phyloP scores from a whole-genome alignment of 306 rosid species.

The Cicer chorassanicum region DNA sequence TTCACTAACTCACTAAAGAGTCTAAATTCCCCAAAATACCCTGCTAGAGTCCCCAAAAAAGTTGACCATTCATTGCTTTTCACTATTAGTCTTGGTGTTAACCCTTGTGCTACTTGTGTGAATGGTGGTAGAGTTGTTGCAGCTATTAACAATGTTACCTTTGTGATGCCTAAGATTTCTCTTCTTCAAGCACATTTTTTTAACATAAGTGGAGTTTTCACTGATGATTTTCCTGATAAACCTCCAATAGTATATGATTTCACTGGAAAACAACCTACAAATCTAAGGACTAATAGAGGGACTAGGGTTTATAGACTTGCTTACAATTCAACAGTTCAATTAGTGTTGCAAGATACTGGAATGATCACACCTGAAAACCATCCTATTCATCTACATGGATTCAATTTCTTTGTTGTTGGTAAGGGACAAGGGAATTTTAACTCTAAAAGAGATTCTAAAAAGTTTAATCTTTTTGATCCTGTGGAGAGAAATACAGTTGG shows the following conservation, averaged over 20 bases:
- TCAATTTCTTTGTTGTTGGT: slow-evolving; percentile 81
- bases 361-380: slow-evolving; percentile 84
- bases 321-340: slow-evolving; percentile 74
- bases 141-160: slow-evolving; percentile 72
- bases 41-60: slow-evolving; percentile 72
- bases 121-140: slow-evolving; percentile 72
- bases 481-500: slow-evolving; percentile 83
- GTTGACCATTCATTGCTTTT: slow-evolving; percentile 74
- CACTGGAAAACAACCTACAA: slow-evolving; percentile 64
- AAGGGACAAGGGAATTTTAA: slow-evolving; percentile 77
- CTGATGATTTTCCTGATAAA: slow-evolving; percentile 75
- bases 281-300: slow-evolving; percentile 63
- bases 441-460: slow-evolving; percentile 59
- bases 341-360: slow-evolving; percentile 85
- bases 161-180: slow-evolving; percentile 74
- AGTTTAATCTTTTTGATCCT: slow-evolving; percentile 78
- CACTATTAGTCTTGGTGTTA: slow-evolving; percentile 75
- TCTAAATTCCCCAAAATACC: slow-evolving; percentile 61
- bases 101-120: slow-evolving; percentile 64
- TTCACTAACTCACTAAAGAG: slow-evolving; percentile 69
- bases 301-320: slow-evolving; percentile 75
- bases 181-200: slow-evolving; percentile 88
- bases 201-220: slow-evolving; percentile 75
- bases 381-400: slow-evolving; percentile 87
- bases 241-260: slow-evolving; percentile 63